Evolutionary conservation across 2,329 filamentous ascomycete genomes (phyloP).

Genomic region (Xylariales sp.): DNA sequence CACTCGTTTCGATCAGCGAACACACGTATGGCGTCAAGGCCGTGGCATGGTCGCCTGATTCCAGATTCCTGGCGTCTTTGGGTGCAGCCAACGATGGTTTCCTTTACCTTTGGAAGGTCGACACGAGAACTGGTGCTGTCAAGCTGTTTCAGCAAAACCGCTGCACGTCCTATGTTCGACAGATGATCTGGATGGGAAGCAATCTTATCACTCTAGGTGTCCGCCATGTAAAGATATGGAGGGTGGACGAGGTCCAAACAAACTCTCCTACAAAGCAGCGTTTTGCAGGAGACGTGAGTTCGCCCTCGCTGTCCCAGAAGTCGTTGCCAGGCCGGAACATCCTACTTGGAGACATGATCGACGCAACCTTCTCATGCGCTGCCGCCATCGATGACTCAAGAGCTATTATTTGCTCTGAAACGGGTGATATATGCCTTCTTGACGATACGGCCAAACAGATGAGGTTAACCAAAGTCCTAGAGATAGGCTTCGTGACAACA

Average conservation of each 20-base stretch:
- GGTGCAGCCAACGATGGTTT: conserved; percentile 91
- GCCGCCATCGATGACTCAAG: conserved; percentile 66
- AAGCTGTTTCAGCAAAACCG: conserved; percentile 81
- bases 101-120: conserved; percentile 84
- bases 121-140: conserved; percentile 73
- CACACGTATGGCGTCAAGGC: conserved; percentile 86
- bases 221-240: conserved; percentile 91
- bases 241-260: conserved; percentile 62
- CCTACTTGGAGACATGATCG: conserved; percentile 73
- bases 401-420: conserved; percentile 80
- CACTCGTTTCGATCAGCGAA: conserved; percentile 80
- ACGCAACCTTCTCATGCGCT: conserved; percentile 79
- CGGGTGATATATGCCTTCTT: conserved; percentile 82
- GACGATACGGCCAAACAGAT: conserved; percentile 71
- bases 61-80: conserved; percentile 80
- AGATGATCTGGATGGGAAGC: conserved; percentile 87
- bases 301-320: conserved; percentile 47
- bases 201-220: conserved; percentile 82
- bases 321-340: conserved; percentile 84
- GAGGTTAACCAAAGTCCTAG: conserved; percentile 62
- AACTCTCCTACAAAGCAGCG: conserved; percentile 61
- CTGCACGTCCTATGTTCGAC: conserved; percentile 80
- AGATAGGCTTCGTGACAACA: conserved; percentile 62
- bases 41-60: conserved; percentile 85
- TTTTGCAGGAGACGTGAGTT: conserved; percentile 41